Evolutionary conservation across 2,329 filamentous ascomycete species (phyloP), one percentile per base, ranked within the genome.

Genomic region (Pleoardoris graminearum): DNA sequence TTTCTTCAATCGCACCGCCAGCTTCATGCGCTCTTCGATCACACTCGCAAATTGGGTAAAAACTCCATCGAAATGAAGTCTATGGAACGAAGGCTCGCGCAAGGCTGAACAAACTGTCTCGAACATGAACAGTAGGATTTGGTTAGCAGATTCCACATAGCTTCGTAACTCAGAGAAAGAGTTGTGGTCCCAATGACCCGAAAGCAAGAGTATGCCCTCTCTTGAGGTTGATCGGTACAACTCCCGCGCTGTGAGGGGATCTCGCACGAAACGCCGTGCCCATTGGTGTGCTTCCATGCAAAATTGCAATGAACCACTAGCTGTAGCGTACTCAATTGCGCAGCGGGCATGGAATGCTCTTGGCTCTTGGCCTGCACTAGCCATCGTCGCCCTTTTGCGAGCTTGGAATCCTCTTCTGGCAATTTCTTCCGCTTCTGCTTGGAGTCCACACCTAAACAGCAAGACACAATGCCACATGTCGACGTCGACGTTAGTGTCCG

Each of bases 181-280:
- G 7, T n/a, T 33, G 7, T 7, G 2, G 36, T 36, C 7, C 8
- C 33, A 45, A 3, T 5, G 11, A 7, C 5, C 17, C 14, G 62
- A 62, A 2, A 73, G 55, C 5, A 74, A 49, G 1, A 30, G 47
- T 19, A 65, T 58, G 4, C 54, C 60, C 42, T 72, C 69, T 2
- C 42, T 37, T 11, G 59, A 62, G 17, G 55, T 54, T 8, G 48
- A 22, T 14, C 36, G 51, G 48, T 67, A 72, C 3, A 75, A 51
- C 3, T 39, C 49, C 33, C 57, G 58, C 3, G 61, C 55, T 3
- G 69, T 71, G 19, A 62, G 41, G 6, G 69, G 65, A 59, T 77
- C 75, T 21, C 68, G 68, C n/a, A 71, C 59, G 50, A 68, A 77
- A 2, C 71, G 63, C 6, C 64, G 69, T 1, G 67, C 58, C 75